Evolutionary conservation across 306 rosid genomes (phyloP).

Genomic region (Sindora glabra): DNA sequence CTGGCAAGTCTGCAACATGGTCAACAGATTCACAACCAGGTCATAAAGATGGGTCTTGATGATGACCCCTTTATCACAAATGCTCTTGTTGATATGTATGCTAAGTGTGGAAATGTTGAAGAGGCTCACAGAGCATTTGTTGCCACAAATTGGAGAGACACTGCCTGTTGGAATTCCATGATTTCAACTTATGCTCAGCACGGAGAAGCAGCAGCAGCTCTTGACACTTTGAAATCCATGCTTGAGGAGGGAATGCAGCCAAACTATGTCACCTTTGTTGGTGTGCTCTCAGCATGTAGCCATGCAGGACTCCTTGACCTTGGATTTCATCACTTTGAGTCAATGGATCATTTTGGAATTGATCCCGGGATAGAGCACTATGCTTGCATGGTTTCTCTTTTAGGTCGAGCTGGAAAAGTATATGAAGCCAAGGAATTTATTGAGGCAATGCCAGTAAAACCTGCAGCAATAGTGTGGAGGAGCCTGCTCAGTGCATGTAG

Average conservation of each 20-base stretch:
- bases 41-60: conserved; percentile 64
- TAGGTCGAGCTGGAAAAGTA: conserved; percentile 66
- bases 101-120: conserved; percentile 70
- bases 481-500: conserved; percentile 81
- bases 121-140: conserved; percentile 55
- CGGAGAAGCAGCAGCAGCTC: conserved; percentile 68
- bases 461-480: conserved; percentile 80
- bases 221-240: conserved; percentile 50
- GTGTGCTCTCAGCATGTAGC: conserved; percentile 77
- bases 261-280: conserved; percentile 70
- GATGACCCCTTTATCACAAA: conserved; percentile 63
- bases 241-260: conserved; percentile 43
- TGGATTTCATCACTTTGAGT: conserved; percentile 59
- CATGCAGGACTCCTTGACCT: conserved; percentile 72
- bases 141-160: conserved; percentile 41
- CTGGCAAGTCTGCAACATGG: conserved; percentile 68
- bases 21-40: conserved; percentile 76
- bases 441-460: conserved; percentile 62
- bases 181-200: conserved; percentile 79
- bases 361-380: conserved; percentile 78
- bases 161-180: conserved; percentile 90
- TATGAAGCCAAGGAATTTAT: conserved; percentile 64
- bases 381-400: conserved; percentile 76
- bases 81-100: conserved; percentile 78
- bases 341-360: conserved; percentile 50